Evolutionary conservation across 768 basidiomycete species (phyloP).

Genomic region (Suillus fuscotomentosus): DNA sequence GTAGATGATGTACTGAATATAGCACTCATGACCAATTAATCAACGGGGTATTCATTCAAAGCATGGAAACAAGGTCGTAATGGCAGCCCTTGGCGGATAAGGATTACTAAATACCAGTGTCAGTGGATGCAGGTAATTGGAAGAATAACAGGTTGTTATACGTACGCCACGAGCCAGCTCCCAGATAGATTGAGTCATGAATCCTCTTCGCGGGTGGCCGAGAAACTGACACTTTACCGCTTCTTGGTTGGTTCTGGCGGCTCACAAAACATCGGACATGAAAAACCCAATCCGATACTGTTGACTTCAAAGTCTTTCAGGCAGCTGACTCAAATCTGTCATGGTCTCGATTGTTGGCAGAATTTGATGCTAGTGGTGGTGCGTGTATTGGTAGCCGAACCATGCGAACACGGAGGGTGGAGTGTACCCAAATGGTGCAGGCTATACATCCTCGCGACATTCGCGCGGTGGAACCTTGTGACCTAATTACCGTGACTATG

Average conservation of each 20-base stretch:
- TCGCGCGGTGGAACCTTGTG: neutral
- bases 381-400: neutral
- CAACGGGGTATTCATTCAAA: neutral
- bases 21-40: neutral
- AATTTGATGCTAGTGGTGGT: neutral
- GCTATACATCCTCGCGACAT: neutral
- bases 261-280: neutral
- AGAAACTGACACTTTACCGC: neutral
- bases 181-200: neutral
- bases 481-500: neutral
- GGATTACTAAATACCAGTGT: neutral
- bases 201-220: neutral
- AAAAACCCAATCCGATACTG: neutral
- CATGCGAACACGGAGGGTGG: neutral
- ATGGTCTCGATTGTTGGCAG: neutral
- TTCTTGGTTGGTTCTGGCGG: neutral
- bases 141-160: neutral
- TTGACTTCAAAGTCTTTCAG: too few relatives aligned
- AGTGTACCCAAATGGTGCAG: neutral
- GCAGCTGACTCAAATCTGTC: neutral
- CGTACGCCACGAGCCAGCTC: neutral
- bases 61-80: neutral
- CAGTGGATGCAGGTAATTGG: neutral
- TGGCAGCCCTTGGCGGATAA: neutral
- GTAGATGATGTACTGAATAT: neutral